Base-by-base conservation (phyloP, 345 rosid genomes). In the Populus deltoides region DNA sequence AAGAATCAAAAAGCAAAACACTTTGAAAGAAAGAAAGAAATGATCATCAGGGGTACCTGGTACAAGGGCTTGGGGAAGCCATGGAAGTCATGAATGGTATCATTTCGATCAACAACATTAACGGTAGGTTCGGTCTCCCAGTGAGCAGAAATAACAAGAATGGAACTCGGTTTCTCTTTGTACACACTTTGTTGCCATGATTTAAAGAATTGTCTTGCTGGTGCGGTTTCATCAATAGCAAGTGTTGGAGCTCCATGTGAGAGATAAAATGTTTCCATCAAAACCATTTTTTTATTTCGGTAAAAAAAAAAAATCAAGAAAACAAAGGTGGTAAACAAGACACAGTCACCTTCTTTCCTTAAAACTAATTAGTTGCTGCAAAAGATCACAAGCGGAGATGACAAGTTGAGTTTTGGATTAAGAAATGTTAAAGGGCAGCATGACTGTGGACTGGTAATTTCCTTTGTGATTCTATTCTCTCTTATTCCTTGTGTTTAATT, bases 121-220 rank as follows among this genome's bases (percentile, higher is more conserved):
- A 95, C 90, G 20, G 92, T 16, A 39, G 98, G 98, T 7, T 18
- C 59, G 45, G 98, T 92, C 80, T 93, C 97, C 99, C 99, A 93
- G 78, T 95, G 98, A 27, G 89, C 97, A 27, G 98, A 95, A 76
- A 95, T 83, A 49, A 92, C 70, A 2, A 95, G 87, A 55, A 95
- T 92, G 43, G 97, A 83, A 45, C 83, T 89, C 68, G 98, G 98
- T 51, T 49, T 89, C 12, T 83, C 85, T 0, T 66, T 27, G 33
- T 83, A 62, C 25, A 83, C 85, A 16, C 82, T 75, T 24, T 81
- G 63, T 22, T 79, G 83, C 96, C 96, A 95, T 13, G 93, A 85
- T 81, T 74, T 66, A 76, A 93, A 85, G 90, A 93, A 95, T 41
- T 95, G 98, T 0, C n/a, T n/a, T n/a, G n/a, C n/a, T n/a, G n/a